Conservation (phyloP, 2,329 filamentous ascomycete species). For the Colletotrichum sp. region DNA sequence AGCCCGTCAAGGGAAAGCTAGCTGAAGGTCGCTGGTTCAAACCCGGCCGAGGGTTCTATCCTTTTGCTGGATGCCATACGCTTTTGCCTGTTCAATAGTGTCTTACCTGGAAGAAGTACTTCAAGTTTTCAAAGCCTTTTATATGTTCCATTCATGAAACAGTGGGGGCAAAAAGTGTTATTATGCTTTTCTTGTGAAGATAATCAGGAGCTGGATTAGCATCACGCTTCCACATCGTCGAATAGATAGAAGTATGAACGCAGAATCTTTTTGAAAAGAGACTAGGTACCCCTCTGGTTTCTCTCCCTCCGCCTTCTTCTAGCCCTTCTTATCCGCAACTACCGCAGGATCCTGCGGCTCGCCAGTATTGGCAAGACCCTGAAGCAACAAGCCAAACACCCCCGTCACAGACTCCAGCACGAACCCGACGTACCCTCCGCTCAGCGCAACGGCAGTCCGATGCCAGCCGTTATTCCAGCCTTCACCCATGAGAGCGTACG, state of each 20-base stretch:
- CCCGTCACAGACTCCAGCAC: neutral
- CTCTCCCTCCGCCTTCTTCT: neutral
- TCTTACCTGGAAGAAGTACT: neutral
- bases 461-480: neutral
- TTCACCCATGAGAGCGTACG: neutral
- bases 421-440: neutral
- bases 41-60: neutral
- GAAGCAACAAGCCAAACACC: neutral
- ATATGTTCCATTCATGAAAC: neutral
- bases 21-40: neutral
- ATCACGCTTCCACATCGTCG: neutral
- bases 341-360: neutral
- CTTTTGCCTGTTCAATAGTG: neutral
- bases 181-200: neutral
- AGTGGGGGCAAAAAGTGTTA: neutral
- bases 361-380: neutral
- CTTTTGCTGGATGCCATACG: neutral
- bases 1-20: neutral
- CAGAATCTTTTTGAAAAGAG: neutral
- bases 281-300: neutral
- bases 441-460: neutral
- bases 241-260: neutral
- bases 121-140: neutral
- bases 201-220: fast-evolving
- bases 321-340: neutral